Conservation (phyloP, 345 rosid genomes). For the Eucalyptus coolabah region DNA sequence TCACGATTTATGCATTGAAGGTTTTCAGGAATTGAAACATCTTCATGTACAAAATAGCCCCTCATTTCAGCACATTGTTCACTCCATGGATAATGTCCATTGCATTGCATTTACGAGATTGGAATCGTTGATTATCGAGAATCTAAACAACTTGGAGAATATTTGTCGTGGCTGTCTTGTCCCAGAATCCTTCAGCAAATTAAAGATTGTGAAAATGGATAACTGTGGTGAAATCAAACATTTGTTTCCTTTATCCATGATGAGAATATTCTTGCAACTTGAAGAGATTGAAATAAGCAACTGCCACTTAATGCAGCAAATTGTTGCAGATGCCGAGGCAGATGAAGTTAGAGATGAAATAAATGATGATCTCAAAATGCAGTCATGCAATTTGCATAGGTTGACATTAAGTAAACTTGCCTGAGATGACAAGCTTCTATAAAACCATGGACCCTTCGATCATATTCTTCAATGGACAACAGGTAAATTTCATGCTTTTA, state of each 20-base stretch:
- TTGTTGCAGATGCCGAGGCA: accelerated
- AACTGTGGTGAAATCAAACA: too few species aligned
- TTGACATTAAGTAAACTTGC: accelerated
- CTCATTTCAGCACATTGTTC: accelerated
- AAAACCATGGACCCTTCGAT: accelerated
- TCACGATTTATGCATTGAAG: accelerated
- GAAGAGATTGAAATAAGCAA: too few species aligned
- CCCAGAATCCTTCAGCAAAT: too few species aligned
- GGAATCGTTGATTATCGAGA: accelerated
- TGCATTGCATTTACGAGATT: accelerated
- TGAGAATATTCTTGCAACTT: accelerated
- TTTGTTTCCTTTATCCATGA: accelerated
- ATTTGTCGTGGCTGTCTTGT: accelerated
- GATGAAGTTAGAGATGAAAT: accelerated
- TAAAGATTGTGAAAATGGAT: too few species aligned
- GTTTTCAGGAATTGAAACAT: accelerated
- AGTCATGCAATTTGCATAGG: neutral
- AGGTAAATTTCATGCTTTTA: neutral
- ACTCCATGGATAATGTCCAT: accelerated
- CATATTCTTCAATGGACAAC: accelerated
- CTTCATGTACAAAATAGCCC: too few species aligned
- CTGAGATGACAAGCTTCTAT: accelerated
- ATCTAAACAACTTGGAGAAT: too few species aligned
- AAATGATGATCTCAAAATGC: accelerated
- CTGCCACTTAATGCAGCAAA: accelerated